Conservation (phyloP, 768 basidiomycete species). For the Boletus insuetus region DNA sequence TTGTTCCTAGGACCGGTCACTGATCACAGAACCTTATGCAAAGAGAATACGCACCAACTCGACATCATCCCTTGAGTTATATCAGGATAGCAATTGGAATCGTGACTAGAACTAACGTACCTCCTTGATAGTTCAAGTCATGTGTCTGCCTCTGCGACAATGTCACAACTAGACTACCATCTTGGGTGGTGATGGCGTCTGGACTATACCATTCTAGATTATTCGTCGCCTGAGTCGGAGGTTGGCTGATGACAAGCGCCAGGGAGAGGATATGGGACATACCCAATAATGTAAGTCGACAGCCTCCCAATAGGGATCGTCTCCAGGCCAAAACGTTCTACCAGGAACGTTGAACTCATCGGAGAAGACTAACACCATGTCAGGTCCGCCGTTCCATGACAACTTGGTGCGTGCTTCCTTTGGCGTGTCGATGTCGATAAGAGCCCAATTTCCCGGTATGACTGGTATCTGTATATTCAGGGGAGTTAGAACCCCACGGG, state of each 20-base stretch:
- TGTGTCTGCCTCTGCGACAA: slow-evolving; percentile 46
- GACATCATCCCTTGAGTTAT: slow-evolving; percentile 48
- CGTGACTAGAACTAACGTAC: slow-evolving; percentile 19
- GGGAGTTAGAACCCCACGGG: not conserved
- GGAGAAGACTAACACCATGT: slow-evolving; percentile 61
- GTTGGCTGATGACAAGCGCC: slow-evolving; percentile 31
- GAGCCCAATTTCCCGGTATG: slow-evolving; percentile 52
- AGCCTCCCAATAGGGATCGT: slow-evolving; percentile 84
- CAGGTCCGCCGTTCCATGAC: slow-evolving; percentile 59
- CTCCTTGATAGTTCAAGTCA: slow-evolving; percentile 44
- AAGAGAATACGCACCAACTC: slow-evolving; percentile 31
- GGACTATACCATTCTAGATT: slow-evolving; percentile 63
- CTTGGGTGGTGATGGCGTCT: slow-evolving; percentile 45
- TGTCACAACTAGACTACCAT: slow-evolving; percentile 51
- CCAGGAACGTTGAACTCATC: slow-evolving; percentile 82
- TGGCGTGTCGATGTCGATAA: slow-evolving; percentile 62
- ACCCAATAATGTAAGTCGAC: slow-evolving; percentile 43
- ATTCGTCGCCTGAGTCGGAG: slow-evolving; percentile 33
- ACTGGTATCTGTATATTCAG: slow-evolving; percentile 45
- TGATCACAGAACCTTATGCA: not conserved
- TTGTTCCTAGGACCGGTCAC: slow-evolving; percentile 60
- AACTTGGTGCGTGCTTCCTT: slow-evolving; percentile 49
- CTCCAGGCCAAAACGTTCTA: slow-evolving; percentile 75
- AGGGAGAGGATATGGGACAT: slow-evolving; percentile 25
- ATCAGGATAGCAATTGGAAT: slow-evolving; percentile 27